Conservation (phyloP, 2,329 filamentous ascomycete species). For the Claviceps pusilla region DNA sequence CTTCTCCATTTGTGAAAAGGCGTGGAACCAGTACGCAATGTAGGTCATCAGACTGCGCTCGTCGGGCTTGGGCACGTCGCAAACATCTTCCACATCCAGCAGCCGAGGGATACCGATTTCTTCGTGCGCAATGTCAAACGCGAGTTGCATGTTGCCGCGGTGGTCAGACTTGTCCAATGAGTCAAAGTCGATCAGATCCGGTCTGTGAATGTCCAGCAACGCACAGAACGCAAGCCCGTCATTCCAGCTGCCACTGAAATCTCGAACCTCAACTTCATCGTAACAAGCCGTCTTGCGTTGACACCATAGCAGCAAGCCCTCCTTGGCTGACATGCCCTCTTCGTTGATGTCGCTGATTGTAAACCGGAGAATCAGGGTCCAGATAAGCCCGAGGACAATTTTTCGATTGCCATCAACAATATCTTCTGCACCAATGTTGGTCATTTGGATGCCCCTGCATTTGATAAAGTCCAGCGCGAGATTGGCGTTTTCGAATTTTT, state of each 20-base stretch:
- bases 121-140: slow-evolving; percentile 88
- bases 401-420: slow-evolving; percentile 96
- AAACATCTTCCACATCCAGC: slow-evolving; percentile 94
- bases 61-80: slow-evolving; percentile 88
- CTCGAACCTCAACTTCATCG: slow-evolving; percentile 85
- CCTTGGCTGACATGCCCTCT: slow-evolving; percentile 94
- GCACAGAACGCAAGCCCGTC: slow-evolving; percentile 94
- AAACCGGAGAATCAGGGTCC: slow-evolving; percentile 94
- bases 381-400: slow-evolving; percentile 93
- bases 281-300: slow-evolving; percentile 98
- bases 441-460: slow-evolving; percentile 83
- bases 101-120: slow-evolving; percentile 95
- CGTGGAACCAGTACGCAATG: slow-evolving; percentile 99
- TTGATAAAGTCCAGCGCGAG: slow-evolving; percentile 88
- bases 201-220: slow-evolving; percentile 87
- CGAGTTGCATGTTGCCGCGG: slow-evolving; percentile 91
- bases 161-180: slow-evolving; percentile 87
- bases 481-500: slow-evolving; percentile 97
- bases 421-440: slow-evolving; percentile 95
- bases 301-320: slow-evolving; percentile 90
- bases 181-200: slow-evolving; percentile 94
- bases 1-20: slow-evolving; percentile 96
- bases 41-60: slow-evolving; percentile 98
- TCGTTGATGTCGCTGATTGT: slow-evolving; percentile 98
- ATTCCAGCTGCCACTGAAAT: slow-evolving; percentile 95